Base-by-base conservation (phyloP, 306 rosid species). In the Glycine latifolia region DNA sequence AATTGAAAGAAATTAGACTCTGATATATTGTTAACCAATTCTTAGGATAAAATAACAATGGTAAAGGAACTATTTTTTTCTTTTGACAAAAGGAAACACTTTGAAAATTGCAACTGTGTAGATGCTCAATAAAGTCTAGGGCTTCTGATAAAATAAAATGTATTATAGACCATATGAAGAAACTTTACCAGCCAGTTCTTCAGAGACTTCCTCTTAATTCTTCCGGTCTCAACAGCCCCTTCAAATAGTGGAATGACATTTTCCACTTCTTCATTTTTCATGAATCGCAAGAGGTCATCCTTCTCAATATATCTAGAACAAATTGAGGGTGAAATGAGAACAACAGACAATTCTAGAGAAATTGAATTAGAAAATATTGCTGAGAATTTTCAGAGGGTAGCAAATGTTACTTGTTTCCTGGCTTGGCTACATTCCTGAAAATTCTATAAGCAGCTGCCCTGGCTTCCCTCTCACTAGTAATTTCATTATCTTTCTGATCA, bases 401-500 rank as follows among this genome's bases (percentile, higher is more conserved):
- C 31, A 26, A 26, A 26, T 26, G 31, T 26, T 87, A 92, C 98
- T 77, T 88, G 92, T 66, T 85, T 59, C 87, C 82, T 8, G 53
- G 87, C 90, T 90, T 90, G 50, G 97, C 94, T 6, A 94, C 92
- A 62, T 94, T 92, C 73, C 65, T 52, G 85, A 92, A 94, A 68
- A 92, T 87, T 50, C 86, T 71, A 81, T 83, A 89, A 5, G 96
- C 94, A 14, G 89, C 96, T 2, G 94, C 96, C 80, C 86, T 87
- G 13, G 97, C 97, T 87, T 91, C 94, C 91, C 87, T 89, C 79
- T 95, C 97, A 52, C 90, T 91, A n/a, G 85, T 90, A 54, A 95
- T 92, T 87, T 92, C 89, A 85, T 68, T 80, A 31, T 89, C 89
- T 73, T 67, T 82, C 66, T 76, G 87, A 69, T 87, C 91, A 79